Evolutionary conservation across 2,329 filamentous ascomycete species (phyloP).

Genomic region (Sordariomycetes sp.): DNA sequence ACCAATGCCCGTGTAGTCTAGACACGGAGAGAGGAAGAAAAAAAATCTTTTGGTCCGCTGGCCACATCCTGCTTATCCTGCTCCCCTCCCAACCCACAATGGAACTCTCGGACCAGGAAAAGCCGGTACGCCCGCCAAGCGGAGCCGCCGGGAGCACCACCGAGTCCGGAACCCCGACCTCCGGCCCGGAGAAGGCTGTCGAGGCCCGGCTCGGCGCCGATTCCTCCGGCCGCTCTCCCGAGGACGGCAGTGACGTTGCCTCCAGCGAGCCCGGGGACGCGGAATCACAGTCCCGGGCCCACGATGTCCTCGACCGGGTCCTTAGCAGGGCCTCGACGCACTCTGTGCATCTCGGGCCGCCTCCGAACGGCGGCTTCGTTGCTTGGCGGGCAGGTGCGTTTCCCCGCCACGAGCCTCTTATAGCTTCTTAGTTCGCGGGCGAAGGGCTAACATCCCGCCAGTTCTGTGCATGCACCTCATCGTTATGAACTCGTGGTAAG

Average conservation of each 20-base stretch:
- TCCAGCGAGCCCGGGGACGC: slow-evolving; percentile 3
- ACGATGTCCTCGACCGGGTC: slow-evolving; percentile 22
- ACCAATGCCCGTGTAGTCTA: background rate
- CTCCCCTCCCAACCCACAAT: background rate
- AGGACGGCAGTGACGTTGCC: background rate
- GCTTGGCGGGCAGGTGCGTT: slow-evolving; percentile 35
- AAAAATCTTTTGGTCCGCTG: background rate
- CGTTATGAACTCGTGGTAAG: slow-evolving; percentile 38
- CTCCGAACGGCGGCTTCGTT: slow-evolving; percentile 36
- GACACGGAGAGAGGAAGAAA: background rate
- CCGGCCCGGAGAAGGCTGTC: slow-evolving; percentile 4
- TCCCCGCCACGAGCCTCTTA: background rate
- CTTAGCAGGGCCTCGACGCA: slow-evolving; percentile 28
- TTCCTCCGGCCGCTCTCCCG: background rate
- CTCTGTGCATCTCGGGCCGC: slow-evolving; percentile 30
- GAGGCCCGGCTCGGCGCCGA: background rate
- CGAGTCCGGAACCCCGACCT: background rate
- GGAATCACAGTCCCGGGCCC: slow-evolving; percentile 4
- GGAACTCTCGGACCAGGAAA: slow-evolving; percentile 1
- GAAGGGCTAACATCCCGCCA: background rate
- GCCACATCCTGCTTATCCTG: background rate
- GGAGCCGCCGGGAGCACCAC: background rate
- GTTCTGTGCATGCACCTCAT: slow-evolving; percentile 28
- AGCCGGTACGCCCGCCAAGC: background rate
- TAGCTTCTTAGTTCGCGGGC: background rate